Evolutionary conservation across 2,329 filamentous ascomycete species (phyloP), one percentile per base, ranked within the genome.

Genomic region (Xylaria digitata): DNA sequence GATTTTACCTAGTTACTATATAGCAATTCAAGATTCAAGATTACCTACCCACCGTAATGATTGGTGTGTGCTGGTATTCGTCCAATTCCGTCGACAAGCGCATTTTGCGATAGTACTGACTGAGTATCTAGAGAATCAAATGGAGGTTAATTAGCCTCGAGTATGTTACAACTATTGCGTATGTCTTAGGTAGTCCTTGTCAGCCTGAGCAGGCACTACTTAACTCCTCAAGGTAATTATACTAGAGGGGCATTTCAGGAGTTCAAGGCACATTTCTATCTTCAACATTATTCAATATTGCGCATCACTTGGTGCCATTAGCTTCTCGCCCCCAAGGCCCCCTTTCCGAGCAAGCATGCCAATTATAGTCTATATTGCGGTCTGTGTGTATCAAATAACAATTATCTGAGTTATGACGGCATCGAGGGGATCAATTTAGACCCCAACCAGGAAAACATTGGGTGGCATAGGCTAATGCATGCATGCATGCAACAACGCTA

Each of bases 401-500:
- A 15, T 15, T 43, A 30, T 55, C n/a, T 11, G 2, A 40, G 17
- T 37, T 53, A 53, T 53, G 50, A 53, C 32, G 9, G 50, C 50
- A 53, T 53, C 11, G 50, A 37, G 50, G 30, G 26, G n/a, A 17
- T 37, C 13, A 15, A 53, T 19, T 53, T 3, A 40, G 8, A 53
- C 6, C 30, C 32, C n/a, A 26, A 26, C 26, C 50, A 53, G 32
- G 50, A 32, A 53, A 53, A 21, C 9, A 8, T 50, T 23, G 13
- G n/a, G 50, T 53, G 15, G 32, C 21, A 19, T 11, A 26, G 58
- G 13, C 26, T 40, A 43, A 46, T 21, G 40, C 26, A 26, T 26
- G 26, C 26, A 37, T 13, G 34, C 49, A 53, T 34, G 37, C 49
- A 34, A 11, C 37, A 46, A 53, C 42, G 45, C 45, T 19, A 49